Evolutionary conservation across 1,139 yeast genomes (phyloP), one percentile per base, ranked within the genome.

Genomic region (Lodderomyces parapsilosis): DNA sequence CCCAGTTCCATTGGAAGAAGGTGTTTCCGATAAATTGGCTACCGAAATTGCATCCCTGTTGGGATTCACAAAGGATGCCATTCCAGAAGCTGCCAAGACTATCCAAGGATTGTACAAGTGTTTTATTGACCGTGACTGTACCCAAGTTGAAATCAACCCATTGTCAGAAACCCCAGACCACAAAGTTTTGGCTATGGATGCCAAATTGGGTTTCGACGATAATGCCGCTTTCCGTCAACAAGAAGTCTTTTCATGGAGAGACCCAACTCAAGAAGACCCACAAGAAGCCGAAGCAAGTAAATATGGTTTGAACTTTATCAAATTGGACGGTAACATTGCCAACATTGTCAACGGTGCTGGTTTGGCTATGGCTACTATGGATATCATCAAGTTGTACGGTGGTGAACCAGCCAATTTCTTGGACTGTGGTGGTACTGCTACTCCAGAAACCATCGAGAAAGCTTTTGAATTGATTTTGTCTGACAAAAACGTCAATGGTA

Each of bases 371-470:
- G 99, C 99, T 60, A 93, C 99, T 55, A 91, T 93, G 98, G 99
- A 93, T 71, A 95, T 94, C 67, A 89, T 93, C 77, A 91, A 94
- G 77, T 81, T 94, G 60, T 87, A 90, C 75, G 98, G 98, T 60
- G 99, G 99, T 68, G 89, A 83, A 59, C 99, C 99, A 59, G 99
- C 99, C 55, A 93, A 93, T 80, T 93, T 93, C 81, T 81, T 93
- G 68, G 99, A 93, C 76, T 93, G 97, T 72, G 99, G 99, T 78
- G 99, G 99, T 76, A 96, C 97, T 68, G 99, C 99, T 58, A 93
- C 98, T 55, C 97, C 98, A 55, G 86, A 88, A 72, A 91, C 99
- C 62, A 93, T 93, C 65, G 96, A 91, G 75, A 87, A 86, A 74
- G 99, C 99, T 47, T 93, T 93, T 74, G 87, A 85, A 71, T 81